A percentile compares a stretch with the other conserved stretches of the same genome.
These are phyloP conservation scores for Triticum timopheevii DNA, from an alignment of 176 grass and related monocot genomes.

Conservation along the genomic window DNA sequence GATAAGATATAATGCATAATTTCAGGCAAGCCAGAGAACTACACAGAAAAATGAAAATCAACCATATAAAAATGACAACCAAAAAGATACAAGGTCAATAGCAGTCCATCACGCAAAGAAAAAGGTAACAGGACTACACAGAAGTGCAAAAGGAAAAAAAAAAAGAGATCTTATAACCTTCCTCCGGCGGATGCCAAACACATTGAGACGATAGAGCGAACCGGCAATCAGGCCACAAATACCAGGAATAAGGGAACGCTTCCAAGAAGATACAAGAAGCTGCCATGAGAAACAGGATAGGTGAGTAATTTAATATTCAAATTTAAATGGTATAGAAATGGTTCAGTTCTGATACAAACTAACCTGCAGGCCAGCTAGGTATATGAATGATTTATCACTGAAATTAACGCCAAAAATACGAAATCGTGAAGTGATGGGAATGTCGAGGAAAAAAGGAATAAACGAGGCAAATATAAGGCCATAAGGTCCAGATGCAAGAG, in stretches of 20 bases:
- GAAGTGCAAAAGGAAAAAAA: not conserved
- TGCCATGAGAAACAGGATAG: slow-evolving; percentile 39
- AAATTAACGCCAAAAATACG: slow-evolving; percentile 77
- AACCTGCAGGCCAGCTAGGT: slow-evolving; percentile 92
- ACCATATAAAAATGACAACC: slow-evolving; percentile 19
- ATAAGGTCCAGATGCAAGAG: slow-evolving; percentile 86
- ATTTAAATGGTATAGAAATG: slow-evolving; percentile 23
- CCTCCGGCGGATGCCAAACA: slow-evolving; percentile 56
- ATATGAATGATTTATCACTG: slow-evolving; percentile 87
- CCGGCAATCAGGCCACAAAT: slow-evolving; percentile 83
- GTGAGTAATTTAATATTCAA: not conserved
- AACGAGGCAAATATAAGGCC: slow-evolving; percentile 93
- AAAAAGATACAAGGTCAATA: not conserved
- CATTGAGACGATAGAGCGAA: slow-evolving; percentile 78
- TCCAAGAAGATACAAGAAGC: slow-evolving; percentile 93
- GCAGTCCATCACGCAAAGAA: not conserved
- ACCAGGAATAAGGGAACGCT: slow-evolving; percentile 80
- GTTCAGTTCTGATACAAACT: slow-evolving; percentile 34
- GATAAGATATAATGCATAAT: slow-evolving; percentile 11
- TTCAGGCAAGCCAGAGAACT: slow-evolving; percentile 1
- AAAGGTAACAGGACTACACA: not conserved
- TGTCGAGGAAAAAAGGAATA: slow-evolving; percentile 85
- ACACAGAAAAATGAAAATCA: not conserved
- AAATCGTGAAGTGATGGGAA: slow-evolving; percentile 83
- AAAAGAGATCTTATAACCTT: slow-evolving; percentile 54